phyloP scores from a whole-genome alignment of 2,329 filamentous ascomycete genomes.

The Fusarium veterinarium region DNA sequence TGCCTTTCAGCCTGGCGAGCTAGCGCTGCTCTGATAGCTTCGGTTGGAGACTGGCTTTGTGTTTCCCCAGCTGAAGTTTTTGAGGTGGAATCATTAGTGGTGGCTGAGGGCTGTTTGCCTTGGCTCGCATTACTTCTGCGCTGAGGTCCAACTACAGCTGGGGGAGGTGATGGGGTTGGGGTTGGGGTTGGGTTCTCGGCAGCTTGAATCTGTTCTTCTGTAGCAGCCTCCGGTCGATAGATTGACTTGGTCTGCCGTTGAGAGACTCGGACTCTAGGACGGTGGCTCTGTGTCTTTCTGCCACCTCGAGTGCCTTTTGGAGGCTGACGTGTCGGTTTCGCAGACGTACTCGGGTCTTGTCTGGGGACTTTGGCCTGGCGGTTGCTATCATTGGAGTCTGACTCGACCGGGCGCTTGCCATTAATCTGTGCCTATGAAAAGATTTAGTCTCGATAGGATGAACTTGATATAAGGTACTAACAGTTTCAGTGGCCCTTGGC shows the following conservation, averaged over 20 bases:
- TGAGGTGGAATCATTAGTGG: background rate
- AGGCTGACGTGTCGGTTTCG: background rate
- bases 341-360: background rate
- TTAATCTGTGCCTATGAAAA: background rate
- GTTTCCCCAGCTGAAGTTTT: background rate
- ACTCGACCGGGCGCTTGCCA: slow-evolving; percentile 8
- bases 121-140: background rate
- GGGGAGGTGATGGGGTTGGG: background rate
- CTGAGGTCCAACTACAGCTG: background rate
- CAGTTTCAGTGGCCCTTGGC: background rate
- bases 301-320: background rate
- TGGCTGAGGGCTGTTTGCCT: background rate
- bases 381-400: background rate
- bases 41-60: background rate
- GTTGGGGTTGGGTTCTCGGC: background rate
- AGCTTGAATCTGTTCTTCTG: background rate
- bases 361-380: slow-evolving; percentile 6
- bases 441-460: background rate
- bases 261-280: background rate
- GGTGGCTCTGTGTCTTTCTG: background rate
- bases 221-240: background rate
- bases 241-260: background rate
- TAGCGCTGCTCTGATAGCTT: background rate
- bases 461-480: background rate
- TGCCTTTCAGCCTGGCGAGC: background rate